Conservation (phyloP, 306 rosid species). For the Medicago ruthenica region DNA sequence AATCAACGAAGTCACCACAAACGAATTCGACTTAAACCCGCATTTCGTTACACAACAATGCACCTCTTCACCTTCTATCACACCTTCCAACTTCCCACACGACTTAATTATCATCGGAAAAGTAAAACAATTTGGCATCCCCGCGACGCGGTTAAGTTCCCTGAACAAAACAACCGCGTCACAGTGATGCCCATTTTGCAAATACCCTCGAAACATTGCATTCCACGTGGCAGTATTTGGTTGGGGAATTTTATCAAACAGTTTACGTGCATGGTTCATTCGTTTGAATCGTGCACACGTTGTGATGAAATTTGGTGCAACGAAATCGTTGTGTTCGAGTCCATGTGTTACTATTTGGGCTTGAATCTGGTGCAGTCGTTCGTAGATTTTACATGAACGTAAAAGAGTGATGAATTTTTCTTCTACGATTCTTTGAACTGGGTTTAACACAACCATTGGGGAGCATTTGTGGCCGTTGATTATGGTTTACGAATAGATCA, state of each 20-base stretch:
- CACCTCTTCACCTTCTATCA: conserved; percentile 66
- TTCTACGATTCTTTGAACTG: conserved; percentile 53
- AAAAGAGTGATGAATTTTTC: conserved; percentile 65
- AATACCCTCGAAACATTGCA: conserved; percentile 62
- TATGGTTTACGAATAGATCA: neutral
- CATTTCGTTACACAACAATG: conserved; percentile 60
- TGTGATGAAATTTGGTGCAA: conserved; percentile 55
- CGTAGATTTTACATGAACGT: conserved; percentile 66
- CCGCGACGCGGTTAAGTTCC: conserved; percentile 50
- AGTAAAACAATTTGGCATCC: conserved; percentile 65
- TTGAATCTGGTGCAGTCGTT: conserved; percentile 60
- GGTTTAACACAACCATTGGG: conserved; percentile 36
- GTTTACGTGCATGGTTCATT: conserved; percentile 55
- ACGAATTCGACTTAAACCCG: conserved; percentile 62
- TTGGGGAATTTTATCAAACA: conserved; percentile 60
- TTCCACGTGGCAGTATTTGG: conserved; percentile 72
- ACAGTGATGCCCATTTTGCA: conserved; percentile 39
- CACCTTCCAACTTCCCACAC: conserved; percentile 53
- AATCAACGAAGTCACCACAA: conserved; percentile 62
- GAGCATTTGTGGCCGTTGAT: conserved; percentile 12
- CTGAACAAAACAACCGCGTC: conserved; percentile 58
- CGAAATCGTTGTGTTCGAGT: conserved; percentile 50
- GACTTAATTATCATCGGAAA: conserved; percentile 71
- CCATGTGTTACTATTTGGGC: conserved; percentile 62
- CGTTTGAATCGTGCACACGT: conserved; percentile 48